Percentiles rank a stretch among this genome's conserved stretches.
phyloP scores from a whole-genome alignment of 495 filamentous ascomycete genomes.

The Aspergillus egyptiacus region DNA sequence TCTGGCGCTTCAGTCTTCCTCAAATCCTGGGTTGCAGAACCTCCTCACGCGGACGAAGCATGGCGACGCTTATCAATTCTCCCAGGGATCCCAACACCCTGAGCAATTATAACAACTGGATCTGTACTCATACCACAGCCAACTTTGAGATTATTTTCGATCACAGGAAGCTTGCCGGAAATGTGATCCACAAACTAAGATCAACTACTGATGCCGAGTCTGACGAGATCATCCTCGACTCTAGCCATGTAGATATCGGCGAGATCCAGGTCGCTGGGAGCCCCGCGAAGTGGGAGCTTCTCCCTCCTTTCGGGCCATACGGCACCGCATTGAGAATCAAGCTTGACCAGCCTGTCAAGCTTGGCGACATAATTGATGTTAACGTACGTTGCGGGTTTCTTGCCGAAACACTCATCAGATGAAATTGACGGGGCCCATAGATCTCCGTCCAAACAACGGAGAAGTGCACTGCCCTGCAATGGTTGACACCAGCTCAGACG shows the following conservation, averaged over 20 bases:
- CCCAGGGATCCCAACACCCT: constrained; percentile 82
- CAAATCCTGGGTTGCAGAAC: neutral
- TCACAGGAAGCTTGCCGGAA: constrained; percentile 64
- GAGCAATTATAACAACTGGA: constrained; percentile 82
- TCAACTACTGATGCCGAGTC: constrained; percentile 62
- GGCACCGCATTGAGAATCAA: constrained; percentile 73
- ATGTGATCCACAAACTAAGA: constrained; percentile 66
- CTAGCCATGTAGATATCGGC: constrained; percentile 67
- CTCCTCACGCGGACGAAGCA: constrained; percentile 19
- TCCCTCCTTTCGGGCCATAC: constrained; percentile 62
- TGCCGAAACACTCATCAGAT: neutral
- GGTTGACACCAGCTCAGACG: constrained; percentile 86
- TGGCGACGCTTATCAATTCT: constrained; percentile 48
- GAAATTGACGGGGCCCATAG: too few species aligned
- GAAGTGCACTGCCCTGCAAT: constrained; percentile 86
- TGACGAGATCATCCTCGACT: constrained; percentile 78
- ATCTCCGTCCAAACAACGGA: constrained; percentile 65
- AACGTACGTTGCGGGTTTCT: constrained; percentile 35
- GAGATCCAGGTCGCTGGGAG: constrained; percentile 59
- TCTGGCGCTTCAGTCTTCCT: constrained; percentile 4
- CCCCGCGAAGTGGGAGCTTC: constrained; percentile 60
- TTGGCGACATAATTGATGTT: constrained; percentile 58
- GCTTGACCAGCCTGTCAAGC: constrained; percentile 55
- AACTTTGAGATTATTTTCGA: constrained; percentile 78
- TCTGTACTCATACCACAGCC: constrained; percentile 71